Percentiles rank a stretch among this genome's conserved stretches.
Evolutionary conservation across 75 land plant genomes (phyloP).

Genomic region (Pseudotsuga menziesii): DNA sequence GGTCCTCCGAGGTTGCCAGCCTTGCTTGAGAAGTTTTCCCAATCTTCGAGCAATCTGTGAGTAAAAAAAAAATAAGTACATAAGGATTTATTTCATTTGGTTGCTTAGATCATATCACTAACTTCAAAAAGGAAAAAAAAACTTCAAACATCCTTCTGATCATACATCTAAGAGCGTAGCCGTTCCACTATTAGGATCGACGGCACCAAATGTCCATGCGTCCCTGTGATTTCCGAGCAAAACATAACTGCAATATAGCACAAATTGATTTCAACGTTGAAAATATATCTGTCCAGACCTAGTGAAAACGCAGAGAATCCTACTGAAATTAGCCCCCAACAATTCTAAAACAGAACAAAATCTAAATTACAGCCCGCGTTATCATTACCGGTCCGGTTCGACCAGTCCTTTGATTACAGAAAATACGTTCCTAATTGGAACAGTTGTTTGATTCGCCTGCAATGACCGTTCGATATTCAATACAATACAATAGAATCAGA

Average conservation of each 20-base stretch:
- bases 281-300: too few species aligned
- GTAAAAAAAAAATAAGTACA: not conserved
- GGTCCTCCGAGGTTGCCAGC: constrained; percentile 56
- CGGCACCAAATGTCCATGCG: constrained; percentile 80
- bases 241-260: constrained; percentile 33
- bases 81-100: too few species aligned
- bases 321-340: too few species aligned
- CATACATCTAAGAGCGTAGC: constrained; percentile 56
- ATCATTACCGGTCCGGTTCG: constrained; percentile 81
- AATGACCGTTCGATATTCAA: constrained; percentile 3
- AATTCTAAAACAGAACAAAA: too few species aligned
- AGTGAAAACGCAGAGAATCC: too few species aligned
- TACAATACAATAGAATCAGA: not conserved
- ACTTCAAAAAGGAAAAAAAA: not conserved
- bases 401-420: constrained; percentile 66
- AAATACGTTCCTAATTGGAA: constrained; percentile 70
- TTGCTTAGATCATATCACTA: not conserved
- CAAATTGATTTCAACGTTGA: too few species aligned
- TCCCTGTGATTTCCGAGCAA: constrained; percentile 67
- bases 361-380: too few species aligned
- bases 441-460: constrained; percentile 57
- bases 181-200: constrained; percentile 69
- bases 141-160: not conserved
- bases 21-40: constrained; percentile 26
- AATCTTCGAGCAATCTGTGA: constrained; percentile 41